phyloP scores from a whole-genome alignment of 192 early-diverging fungal species.

The Entomortierella chlamydospora region DNA sequence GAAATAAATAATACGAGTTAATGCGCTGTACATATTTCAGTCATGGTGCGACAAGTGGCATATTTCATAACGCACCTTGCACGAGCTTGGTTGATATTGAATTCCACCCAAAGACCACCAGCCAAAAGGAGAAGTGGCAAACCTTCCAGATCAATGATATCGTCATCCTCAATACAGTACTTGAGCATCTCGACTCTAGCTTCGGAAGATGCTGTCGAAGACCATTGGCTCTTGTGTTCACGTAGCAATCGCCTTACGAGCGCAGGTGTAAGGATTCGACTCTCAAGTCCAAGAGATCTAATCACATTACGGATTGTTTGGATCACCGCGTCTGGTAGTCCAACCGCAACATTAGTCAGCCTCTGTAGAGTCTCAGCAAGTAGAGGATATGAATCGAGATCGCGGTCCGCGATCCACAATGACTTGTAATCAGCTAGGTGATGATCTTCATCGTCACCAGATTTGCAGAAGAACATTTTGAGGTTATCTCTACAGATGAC shows the following conservation, averaged over 20 bases:
- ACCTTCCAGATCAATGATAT: conserved; percentile 22
- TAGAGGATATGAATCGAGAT: conserved; percentile 1
- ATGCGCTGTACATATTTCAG: neutral
- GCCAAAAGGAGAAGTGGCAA: conserved; percentile 28
- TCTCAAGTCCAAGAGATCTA: neutral
- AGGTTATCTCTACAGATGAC: neutral
- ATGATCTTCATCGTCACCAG: neutral
- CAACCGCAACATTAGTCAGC: neutral
- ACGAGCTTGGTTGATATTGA: neutral
- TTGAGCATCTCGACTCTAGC: conserved; percentile 3
- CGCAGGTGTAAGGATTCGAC: conserved; percentile 9
- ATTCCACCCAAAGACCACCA: conserved; percentile 21
- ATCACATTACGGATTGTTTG: neutral
- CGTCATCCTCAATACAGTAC: conserved; percentile 20
- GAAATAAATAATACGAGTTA: neutral
- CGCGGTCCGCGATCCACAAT: conserved; percentile 5
- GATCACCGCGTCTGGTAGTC: conserved; percentile 6
- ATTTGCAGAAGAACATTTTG: conserved; percentile 14
- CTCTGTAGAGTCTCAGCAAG: conserved; percentile 2
- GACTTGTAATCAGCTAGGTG: neutral
- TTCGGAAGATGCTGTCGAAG: neutral
- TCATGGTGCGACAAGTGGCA: no score
- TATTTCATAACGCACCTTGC: conserved; percentile 2
- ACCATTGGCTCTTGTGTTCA: conserved; percentile 2
- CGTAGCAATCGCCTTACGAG: neutral